Evolutionary conservation across 495 filamentous ascomycete species (phyloP), one percentile per base, ranked within the genome.

Genomic region (Lentithecium fluviatile): DNA sequence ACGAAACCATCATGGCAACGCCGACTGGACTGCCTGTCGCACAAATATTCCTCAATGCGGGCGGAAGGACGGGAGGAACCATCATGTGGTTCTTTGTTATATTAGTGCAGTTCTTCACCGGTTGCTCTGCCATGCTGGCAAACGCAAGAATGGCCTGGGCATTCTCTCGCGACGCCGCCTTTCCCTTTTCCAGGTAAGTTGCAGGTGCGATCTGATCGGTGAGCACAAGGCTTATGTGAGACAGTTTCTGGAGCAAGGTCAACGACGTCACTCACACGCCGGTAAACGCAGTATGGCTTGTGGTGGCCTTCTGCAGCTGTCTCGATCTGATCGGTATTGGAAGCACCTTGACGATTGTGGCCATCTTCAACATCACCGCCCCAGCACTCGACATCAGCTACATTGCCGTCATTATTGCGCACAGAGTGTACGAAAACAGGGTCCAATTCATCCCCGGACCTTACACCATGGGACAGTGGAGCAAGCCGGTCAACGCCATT

Each of bases 71-170:
- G 11, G 84, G 84, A 10, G 86, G 83, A 29, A 85, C 82, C 0
- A 59, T 79, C 3, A 89, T 89, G 86, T 86, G 84, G 82, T 82
- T 79, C 54, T 86, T 85, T 60, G 85, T 84, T 19, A 84, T 87
- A 53, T 76, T 88, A 0, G 83, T 89, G 0, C 86, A 88, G 56
- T 82, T 86, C 70, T 88, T 89, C 72, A 88, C 86, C 10, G 85
- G 86, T 10, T 85, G 85, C 53, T 83, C 85, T 13, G 86, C 86
- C 7, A 83, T 88, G 83, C 65, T 89, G 29, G 86, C 85, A 58
- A 84, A 87, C 66, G 87, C 85, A 11, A 74, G 86, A 60, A 89
- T 89, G 86, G 84, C 85, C 6, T 89, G 83, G 67, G 86, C 86
- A 4, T 89, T 89, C 73, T 81, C 86, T 25, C 76, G 86, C 36